Evolutionary conservation across 176 grass and related monocot genomes (phyloP).

Genomic region (Areca catechu): DNA sequence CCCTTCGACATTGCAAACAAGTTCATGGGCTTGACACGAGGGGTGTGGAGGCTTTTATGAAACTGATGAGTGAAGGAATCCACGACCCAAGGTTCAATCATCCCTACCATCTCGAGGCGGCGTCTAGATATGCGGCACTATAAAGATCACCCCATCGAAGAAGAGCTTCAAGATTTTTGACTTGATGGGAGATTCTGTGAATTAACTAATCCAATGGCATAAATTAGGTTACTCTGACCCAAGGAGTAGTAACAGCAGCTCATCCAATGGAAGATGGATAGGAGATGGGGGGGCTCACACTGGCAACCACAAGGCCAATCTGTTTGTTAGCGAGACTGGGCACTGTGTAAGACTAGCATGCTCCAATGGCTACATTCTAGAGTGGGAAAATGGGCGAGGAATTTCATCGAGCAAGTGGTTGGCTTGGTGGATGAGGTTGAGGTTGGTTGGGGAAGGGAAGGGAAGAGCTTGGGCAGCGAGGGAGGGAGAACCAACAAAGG

Average conservation of each 20-base stretch:
- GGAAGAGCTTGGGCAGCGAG: too few species aligned
- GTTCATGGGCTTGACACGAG: conserved; percentile 59
- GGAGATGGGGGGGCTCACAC: conserved; percentile 12
- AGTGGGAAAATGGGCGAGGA: too few species aligned
- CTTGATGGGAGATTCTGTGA: too few species aligned
- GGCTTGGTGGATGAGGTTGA: too few species aligned
- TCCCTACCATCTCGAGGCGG: conserved; percentile 59
- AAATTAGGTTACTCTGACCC: conserved; percentile 62
- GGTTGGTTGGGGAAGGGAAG: too few species aligned
- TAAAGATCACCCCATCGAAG: conserved; percentile 81
- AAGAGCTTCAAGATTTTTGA: conserved; percentile 54
- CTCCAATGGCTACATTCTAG: too few species aligned
- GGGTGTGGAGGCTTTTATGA: conserved; percentile 61
- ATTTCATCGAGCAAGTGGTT: too few species aligned
- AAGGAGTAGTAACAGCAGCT: conserved; percentile 3
- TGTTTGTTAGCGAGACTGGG: conserved; percentile 81
- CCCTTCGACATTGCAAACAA: conserved; percentile 87
- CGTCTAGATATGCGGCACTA: conserved; percentile 60
- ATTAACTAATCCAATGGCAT: too few species aligned
- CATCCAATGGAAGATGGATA: conserved; percentile 14
- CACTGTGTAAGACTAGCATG: conserved; percentile 64
- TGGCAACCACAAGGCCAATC: conserved; percentile 35
- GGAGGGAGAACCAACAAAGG: too few species aligned
- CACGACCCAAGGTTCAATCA: conserved; percentile 54
- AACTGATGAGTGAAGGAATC: conserved; percentile 48